Conservation (phyloP, 2,329 filamentous ascomycete genomes). For the Calonectria pseudoturangicola region DNA sequence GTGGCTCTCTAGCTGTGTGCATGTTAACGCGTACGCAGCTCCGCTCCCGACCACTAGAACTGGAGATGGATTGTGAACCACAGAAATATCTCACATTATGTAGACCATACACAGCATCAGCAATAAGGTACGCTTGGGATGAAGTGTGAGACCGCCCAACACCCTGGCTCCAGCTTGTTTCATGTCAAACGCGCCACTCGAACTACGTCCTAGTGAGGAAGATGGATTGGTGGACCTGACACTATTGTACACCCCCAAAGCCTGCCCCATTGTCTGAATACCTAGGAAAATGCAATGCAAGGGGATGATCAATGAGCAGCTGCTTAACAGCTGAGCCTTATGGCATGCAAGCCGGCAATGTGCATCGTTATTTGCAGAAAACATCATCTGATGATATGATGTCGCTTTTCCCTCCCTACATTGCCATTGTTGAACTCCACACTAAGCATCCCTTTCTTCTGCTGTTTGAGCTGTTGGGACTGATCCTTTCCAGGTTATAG, state of each 20-base stretch:
- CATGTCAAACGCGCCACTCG: constrained; percentile 40
- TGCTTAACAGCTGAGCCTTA: constrained; percentile 27
- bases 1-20: constrained; percentile 21
- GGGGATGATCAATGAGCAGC: constrained; percentile 23
- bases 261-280: constrained; percentile 44
- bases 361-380: constrained; percentile 18
- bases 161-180: constrained; percentile 51
- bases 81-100: constrained; percentile 5
- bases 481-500: background rate
- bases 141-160: constrained; percentile 29
- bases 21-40: constrained; percentile 33
- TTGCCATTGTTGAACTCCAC: too few relatives aligned
- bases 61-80: constrained; percentile 22
- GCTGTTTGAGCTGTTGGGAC: background rate
- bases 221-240: constrained; percentile 23
- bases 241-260: constrained; percentile 50
- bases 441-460: background rate
- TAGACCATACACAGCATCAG: background rate
- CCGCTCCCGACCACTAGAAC: constrained; percentile 15
- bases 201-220: constrained; percentile 42
- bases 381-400: constrained; percentile 21
- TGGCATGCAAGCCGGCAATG: constrained; percentile 45
- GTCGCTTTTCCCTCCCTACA: background rate
- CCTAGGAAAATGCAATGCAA: constrained; percentile 39
- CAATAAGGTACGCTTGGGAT: constrained; percentile 20